phyloP scores from a whole-genome alignment of 306 rosid genomes.

The Pachyrhizus erosus region DNA sequence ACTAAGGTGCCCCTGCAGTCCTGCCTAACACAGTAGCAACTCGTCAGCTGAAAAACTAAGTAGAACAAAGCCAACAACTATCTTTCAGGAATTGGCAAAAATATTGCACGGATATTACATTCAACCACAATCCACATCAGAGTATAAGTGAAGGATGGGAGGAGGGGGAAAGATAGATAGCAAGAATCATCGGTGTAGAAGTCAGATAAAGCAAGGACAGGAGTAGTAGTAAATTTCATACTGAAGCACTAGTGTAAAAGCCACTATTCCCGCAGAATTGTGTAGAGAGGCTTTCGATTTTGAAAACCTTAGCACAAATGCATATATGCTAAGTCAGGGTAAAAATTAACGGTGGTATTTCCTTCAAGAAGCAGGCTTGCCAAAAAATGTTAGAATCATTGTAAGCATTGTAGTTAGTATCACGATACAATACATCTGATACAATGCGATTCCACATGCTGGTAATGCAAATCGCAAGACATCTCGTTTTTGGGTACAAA shows the following conservation, averaged over 20 bases:
- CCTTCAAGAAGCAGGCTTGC: neutral
- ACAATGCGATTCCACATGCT: too few species aligned
- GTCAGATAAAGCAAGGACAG: conserved; percentile 24
- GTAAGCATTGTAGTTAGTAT: too few species aligned
- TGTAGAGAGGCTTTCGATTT: neutral
- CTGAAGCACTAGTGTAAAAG: conserved; percentile 28
- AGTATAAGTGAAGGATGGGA: neutral
- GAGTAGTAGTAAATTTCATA: conserved; percentile 19
- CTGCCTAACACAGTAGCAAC: neutral
- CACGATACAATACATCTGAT: too few species aligned
- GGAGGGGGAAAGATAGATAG: neutral
- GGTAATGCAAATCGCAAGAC: too few species aligned
- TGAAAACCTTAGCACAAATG: neutral
- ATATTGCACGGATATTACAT: conserved; percentile 7
- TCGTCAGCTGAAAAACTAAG: conserved; percentile 7
- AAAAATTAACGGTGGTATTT: conserved; percentile 2
- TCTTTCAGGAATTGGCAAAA: conserved; percentile 32
- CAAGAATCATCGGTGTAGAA: neutral
- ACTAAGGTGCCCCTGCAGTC: neutral
- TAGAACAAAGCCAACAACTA: conserved; percentile 18
- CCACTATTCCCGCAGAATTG: neutral
- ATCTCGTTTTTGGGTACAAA: too few species aligned
- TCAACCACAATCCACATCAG: neutral
- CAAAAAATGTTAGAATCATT: neutral
- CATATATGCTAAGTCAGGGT: conserved; percentile 25